Percentiles rank a stretch among this genome's conserved stretches.
Conservation (phyloP, 2,329 filamentous ascomycete species). For the Diaporthe vaccinii region DNA sequence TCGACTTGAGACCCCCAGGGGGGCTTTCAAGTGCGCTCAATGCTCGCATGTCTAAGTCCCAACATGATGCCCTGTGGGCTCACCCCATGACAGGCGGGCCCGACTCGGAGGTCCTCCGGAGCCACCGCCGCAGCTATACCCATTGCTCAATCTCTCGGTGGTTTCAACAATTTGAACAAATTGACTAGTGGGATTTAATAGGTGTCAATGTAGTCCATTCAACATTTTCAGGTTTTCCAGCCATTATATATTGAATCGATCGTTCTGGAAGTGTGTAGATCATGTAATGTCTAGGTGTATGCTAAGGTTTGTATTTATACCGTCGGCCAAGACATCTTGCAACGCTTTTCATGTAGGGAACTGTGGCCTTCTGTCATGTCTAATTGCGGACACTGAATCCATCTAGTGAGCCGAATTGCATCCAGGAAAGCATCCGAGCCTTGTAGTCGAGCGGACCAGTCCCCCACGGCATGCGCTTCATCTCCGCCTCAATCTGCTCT, state of each 20-base stretch:
- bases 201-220: not conserved
- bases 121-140: not conserved
- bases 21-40: not conserved
- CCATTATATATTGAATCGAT: constrained; percentile 43
- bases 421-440: not conserved
- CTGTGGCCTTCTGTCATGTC: not conserved
- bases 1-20: not conserved
- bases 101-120: not conserved
- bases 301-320: constrained; percentile 70
- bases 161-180: not conserved
- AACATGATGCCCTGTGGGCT: not conserved
- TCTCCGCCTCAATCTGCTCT: not conserved
- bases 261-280: constrained; percentile 61
- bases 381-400: constrained; percentile 4
- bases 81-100: not conserved
- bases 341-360: constrained; percentile 57
- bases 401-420: not conserved
- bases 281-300: constrained; percentile 66
- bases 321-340: constrained; percentile 65
- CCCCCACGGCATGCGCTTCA: not conserved
- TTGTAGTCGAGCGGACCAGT: not conserved
- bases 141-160: not conserved
- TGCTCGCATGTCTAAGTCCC: not conserved
- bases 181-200: too few relatives aligned
- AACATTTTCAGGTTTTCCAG: not conserved